Evolutionary conservation across 768 basidiomycete species (phyloP), one percentile per base, ranked within the genome.

Genomic region (Lactarius tabidus): DNA sequence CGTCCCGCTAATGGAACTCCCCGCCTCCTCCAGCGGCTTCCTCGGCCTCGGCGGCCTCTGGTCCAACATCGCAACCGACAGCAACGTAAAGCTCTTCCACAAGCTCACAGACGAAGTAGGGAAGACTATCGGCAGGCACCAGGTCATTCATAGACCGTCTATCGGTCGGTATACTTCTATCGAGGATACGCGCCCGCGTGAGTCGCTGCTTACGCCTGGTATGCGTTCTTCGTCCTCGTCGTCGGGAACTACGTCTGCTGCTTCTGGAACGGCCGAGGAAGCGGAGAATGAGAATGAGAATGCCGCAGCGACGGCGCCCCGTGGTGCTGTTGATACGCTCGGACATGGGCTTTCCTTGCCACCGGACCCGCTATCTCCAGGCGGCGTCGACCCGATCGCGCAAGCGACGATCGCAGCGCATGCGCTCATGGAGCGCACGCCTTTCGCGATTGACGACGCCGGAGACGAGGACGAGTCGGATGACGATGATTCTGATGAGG

Each of bases 391-490:
- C 29, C 82, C 87, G 26, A 83, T 90, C 78, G 79, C 92, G 56
- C 81, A 88, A 70, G 88, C 87, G 0, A 91, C 89, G 58, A 90
- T 85, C 68, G 89, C 89, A 36, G 91, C 91, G 39, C 26, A 66
- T 33, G 65, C 65, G 35, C 80, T 93, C 54, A 89, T 95, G 89
- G 91, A 96, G 74, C 81, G 96, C 51, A 94, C 93, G 29, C 89
- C 90, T 68, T 99, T 99, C 74, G 93, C 93, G n/a, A 97, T 98
- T 65, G 97, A 99, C 72, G 93, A 95, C 75, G 92, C 88, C 4
- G 89, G 87, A 59, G 91, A 93, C 63, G 90, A 89, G 14, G 77
- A 83, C 14, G 78, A 77, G 7, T 76, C 77, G 33, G 84, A 81
- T 6, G 86, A 83, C n/a, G n/a, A n/a, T n/a, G n/a, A n/a, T n/a